Conservation (phyloP, 2,329 filamentous ascomycete species). For the Fusarium guadeloupense region DNA sequence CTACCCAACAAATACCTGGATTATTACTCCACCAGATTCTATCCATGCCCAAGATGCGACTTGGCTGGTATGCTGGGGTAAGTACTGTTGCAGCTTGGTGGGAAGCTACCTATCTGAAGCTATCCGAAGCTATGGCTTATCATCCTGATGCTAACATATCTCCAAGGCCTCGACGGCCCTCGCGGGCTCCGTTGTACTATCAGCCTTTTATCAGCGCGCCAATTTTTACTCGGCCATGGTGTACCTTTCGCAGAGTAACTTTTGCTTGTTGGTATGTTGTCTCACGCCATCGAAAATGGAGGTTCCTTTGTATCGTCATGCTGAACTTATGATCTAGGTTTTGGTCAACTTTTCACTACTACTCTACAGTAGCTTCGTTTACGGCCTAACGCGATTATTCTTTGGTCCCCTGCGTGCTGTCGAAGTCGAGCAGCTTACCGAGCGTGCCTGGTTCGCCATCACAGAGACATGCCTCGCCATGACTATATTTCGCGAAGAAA, state of each 20-base stretch:
- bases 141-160: conserved; percentile 30
- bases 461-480: conserved; percentile 97
- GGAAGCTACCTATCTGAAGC: conserved; percentile 40
- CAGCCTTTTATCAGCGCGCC: conserved; percentile 91
- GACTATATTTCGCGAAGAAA: conserved; percentile 96
- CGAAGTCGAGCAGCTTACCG: conserved; percentile 96
- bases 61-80: conserved; percentile 70
- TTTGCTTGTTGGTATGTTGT: conserved; percentile 84
- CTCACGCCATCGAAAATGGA: background rate
- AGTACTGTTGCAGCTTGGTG: conserved; percentile 43
- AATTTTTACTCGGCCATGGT: conserved; percentile 99
- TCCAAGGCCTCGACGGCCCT: conserved; percentile 80
- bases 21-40: conserved; percentile 11
- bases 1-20: conserved; percentile 15
- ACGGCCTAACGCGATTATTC: conserved; percentile 86
- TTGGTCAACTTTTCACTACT: conserved; percentile 91
- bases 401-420: conserved; percentile 91
- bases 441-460: conserved; percentile 97
- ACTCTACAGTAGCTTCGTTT: conserved; percentile 80
- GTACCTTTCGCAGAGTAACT: conserved; percentile 94
- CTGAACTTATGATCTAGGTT: conserved; percentile 64
- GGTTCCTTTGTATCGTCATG: conserved; percentile 3
- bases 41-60: conserved; percentile 61
- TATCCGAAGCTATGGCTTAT: conserved; percentile 29
- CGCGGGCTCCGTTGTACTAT: conserved; percentile 83